phyloP scores from a whole-genome alignment of 805 yeast genomes.

The Tetrapisispora taiwanensis region DNA sequence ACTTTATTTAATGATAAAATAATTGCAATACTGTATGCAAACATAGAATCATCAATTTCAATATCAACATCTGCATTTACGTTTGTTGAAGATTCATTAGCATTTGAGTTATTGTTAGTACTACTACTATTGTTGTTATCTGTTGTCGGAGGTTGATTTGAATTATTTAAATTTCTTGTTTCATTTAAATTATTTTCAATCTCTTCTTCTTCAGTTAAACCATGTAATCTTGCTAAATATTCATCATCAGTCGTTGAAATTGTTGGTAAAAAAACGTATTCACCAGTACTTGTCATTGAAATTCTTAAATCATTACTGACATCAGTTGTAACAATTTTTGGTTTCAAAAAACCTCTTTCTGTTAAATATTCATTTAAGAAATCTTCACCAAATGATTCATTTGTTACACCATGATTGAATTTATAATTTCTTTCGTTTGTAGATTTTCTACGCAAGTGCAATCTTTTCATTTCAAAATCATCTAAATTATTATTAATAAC shows the following conservation, averaged over 20 bases:
- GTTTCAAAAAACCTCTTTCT: constrained; percentile 22
- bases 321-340: constrained; percentile 13
- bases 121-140: neutral
- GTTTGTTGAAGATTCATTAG: neutral
- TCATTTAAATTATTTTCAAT: neutral
- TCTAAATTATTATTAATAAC: neutral
- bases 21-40: constrained; percentile 44
- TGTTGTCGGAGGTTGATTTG: neutral
- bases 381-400: constrained; percentile 3
- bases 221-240: constrained; percentile 23
- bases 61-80: neutral
- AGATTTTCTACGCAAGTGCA: neutral
- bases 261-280: constrained; percentile 30
- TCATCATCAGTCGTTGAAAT: constrained; percentile 27
- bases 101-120: neutral
- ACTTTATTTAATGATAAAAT: constrained; percentile 37
- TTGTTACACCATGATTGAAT: neutral
- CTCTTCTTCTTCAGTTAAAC: constrained; percentile 3
- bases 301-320: constrained; percentile 13
- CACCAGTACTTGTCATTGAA: constrained; percentile 29
- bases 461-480: constrained; percentile 1
- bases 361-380: constrained; percentile 16
- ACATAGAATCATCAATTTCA: constrained; percentile 9
- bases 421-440: neutral
- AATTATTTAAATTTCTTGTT: neutral